A percentile compares a stretch with the other conserved stretches of the same genome.
These are phyloP conservation scores for Antrodiella citrinella DNA, from an alignment of 768 basidiomycete species.

Conservation along the genomic window DNA sequence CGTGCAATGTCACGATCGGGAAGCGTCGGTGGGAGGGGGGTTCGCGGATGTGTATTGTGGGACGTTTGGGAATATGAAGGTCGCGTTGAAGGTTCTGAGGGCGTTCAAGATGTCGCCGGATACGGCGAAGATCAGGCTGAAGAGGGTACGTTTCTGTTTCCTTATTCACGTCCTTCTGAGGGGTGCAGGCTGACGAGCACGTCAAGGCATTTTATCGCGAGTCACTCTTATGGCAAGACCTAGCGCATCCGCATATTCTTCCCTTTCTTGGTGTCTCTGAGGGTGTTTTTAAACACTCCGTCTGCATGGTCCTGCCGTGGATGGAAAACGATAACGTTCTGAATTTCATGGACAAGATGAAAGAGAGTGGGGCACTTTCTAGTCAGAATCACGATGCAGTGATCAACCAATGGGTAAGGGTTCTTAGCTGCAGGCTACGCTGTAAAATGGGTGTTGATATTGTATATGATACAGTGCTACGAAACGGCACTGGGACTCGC, in stretches of 20 bases:
- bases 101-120: neutral
- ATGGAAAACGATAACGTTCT: slow-evolving; percentile 7
- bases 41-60: neutral
- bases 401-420: neutral
- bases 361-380: neutral
- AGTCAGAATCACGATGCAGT: neutral
- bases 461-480: neutral
- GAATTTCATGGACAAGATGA: neutral
- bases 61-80: neutral
- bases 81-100: neutral
- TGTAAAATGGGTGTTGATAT: neutral
- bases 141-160: neutral
- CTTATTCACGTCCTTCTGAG: too few relatives aligned
- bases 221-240: neutral
- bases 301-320: slow-evolving; percentile 8
- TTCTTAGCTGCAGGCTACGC: slow-evolving; percentile 1
- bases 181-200: too few relatives aligned
- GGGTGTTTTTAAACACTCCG: neutral
- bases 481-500: slow-evolving; percentile 3
- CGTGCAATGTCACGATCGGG: neutral
- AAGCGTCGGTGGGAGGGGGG: neutral
- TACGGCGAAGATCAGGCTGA: neutral
- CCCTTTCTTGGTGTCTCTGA: neutral
- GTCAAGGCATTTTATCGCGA: neutral
- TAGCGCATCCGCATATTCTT: neutral